phyloP scores from a whole-genome alignment of 495 filamentous ascomycete genomes.

The Durotheca rogersii region DNA sequence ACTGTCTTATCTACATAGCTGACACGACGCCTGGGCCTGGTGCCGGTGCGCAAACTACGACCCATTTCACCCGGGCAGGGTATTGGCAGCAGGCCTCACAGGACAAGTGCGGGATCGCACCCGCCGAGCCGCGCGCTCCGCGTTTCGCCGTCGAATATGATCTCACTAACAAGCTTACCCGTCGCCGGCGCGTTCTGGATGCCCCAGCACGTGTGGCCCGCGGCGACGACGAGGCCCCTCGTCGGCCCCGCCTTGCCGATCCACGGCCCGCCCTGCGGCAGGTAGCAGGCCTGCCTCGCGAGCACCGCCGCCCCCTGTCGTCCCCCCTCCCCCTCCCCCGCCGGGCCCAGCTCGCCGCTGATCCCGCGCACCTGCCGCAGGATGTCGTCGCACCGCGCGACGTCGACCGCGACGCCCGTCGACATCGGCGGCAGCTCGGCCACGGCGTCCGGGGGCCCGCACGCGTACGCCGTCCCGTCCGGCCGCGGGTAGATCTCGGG shows the following conservation, averaged over 20 bases:
- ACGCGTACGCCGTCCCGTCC: slow-evolving; percentile 79
- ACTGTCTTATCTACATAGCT: not conserved
- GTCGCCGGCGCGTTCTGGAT: slow-evolving; percentile 88
- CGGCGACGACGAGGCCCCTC: slow-evolving; percentile 72
- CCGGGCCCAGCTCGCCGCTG: slow-evolving; percentile 67
- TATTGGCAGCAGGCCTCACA: no score
- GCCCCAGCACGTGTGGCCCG: slow-evolving; percentile 88
- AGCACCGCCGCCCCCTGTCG: slow-evolving; percentile 64
- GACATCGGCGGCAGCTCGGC: slow-evolving; percentile 68
- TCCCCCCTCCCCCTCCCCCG: no score
- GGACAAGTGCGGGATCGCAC: slow-evolving; percentile 27
- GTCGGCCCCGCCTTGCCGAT: slow-evolving; percentile 65
- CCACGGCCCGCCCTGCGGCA: slow-evolving; percentile 72
- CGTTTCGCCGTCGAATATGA: slow-evolving; percentile 70
- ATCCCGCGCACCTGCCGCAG: slow-evolving; percentile 69
- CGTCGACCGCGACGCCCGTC: slow-evolving; percentile 72
- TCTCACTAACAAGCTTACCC: slow-evolving; percentile 76
- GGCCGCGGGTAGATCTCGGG: slow-evolving; percentile 91
- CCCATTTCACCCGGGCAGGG: no score
- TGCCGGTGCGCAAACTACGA: no score
- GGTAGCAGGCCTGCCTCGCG: slow-evolving; percentile 77
- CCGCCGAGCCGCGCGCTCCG: slow-evolving; percentile 59
- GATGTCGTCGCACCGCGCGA: slow-evolving; percentile 73
- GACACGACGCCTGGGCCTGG: not conserved
- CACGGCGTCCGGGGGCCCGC: slow-evolving; percentile 66